These are phyloP conservation scores for Wallacemonas sp. DNA, from an alignment of 208 protist species.

Conservation along the genomic window DNA sequence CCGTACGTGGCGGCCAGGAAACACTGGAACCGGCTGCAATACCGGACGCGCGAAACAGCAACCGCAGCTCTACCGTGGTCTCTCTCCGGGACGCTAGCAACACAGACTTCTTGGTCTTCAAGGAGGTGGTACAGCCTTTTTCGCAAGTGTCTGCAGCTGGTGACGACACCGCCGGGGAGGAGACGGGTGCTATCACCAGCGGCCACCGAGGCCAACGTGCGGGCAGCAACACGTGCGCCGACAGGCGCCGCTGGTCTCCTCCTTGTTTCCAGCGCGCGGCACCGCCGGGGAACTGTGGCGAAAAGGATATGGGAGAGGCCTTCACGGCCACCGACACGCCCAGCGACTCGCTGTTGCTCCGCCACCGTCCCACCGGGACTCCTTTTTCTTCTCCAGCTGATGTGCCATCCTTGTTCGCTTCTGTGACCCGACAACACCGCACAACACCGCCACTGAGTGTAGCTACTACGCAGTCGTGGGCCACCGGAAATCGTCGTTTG, in stretches of 20 bases:
- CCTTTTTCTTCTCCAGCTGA: background rate
- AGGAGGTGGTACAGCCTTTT: slow-evolving; percentile 15
- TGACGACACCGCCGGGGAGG: slow-evolving; percentile 3
- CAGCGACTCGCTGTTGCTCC: too few species aligned
- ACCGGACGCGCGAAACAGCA: background rate
- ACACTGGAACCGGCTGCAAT: background rate
- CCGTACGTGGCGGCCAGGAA: slow-evolving; percentile 7
- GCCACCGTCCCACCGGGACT: background rate
- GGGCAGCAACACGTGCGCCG: slow-evolving; percentile 13
- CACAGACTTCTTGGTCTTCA: slow-evolving; percentile 57
- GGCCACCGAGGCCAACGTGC: slow-evolving; percentile 3
- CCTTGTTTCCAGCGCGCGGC: background rate
- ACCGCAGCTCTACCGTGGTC: background rate
- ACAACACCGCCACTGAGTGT: background rate
- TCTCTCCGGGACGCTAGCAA: slow-evolving; percentile 37
- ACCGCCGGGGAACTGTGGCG: too few species aligned
- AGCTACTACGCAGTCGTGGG: background rate
- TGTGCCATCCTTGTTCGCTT: background rate
- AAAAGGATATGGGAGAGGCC: too few species aligned
- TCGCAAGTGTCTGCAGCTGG: background rate
- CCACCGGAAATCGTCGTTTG: slow-evolving; percentile 6
- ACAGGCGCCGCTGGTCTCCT: background rate
- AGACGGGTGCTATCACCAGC: slow-evolving; percentile 1
- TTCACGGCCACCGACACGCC: too few species aligned
- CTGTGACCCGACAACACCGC: background rate